Evolutionary conservation across 305 asterid species (phyloP).

Genomic region (Fraxinus ornus): DNA sequence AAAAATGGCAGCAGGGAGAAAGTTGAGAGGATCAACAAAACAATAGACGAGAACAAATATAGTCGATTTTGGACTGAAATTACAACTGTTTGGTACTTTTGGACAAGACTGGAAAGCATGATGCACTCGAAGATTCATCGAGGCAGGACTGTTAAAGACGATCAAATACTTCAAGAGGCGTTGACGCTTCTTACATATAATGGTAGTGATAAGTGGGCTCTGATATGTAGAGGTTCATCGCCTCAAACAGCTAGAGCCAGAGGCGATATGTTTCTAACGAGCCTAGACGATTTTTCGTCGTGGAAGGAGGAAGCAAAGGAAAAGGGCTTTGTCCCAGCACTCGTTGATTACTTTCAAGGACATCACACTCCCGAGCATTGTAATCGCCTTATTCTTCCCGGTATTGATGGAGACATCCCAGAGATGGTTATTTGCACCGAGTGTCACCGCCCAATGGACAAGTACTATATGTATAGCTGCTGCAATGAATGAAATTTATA

Average conservation of each 20-base stretch:
- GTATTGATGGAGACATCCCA: conserved; percentile 57
- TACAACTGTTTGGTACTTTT: conserved; percentile 61
- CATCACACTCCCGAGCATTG: conserved; percentile 63
- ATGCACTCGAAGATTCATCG: conserved; percentile 62
- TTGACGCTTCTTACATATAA: conserved; percentile 61
- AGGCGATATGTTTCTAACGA: conserved; percentile 37
- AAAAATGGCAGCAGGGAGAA: conserved; percentile 48
- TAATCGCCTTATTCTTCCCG: conserved; percentile 68
- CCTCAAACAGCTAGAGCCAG: conserved; percentile 59
- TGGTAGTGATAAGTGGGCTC: conserved; percentile 74
- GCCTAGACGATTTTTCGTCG: conserved; percentile 31
- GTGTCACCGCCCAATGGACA: conserved; percentile 75
- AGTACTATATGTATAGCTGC: conserved; percentile 75
- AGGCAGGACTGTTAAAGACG: conserved; percentile 33
- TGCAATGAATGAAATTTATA: conserved; percentile 52
- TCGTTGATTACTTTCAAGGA: conserved; percentile 39
- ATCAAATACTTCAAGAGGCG: conserved; percentile 58
- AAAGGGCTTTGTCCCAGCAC: conserved; percentile 55
- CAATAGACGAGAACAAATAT: conserved; percentile 29
- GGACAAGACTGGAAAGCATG: conserved; percentile 88
- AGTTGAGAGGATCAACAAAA: conserved; percentile 29
- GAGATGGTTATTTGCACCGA: conserved; percentile 78
- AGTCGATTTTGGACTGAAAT: conserved; percentile 55
- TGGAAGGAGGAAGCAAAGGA: conserved; percentile 51
- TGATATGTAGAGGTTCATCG: conserved; percentile 53